These are phyloP conservation scores for Sporothrix pseudoabietina DNA, from an alignment of 2,329 filamentous ascomycete species.

Conservation along the genomic window DNA sequence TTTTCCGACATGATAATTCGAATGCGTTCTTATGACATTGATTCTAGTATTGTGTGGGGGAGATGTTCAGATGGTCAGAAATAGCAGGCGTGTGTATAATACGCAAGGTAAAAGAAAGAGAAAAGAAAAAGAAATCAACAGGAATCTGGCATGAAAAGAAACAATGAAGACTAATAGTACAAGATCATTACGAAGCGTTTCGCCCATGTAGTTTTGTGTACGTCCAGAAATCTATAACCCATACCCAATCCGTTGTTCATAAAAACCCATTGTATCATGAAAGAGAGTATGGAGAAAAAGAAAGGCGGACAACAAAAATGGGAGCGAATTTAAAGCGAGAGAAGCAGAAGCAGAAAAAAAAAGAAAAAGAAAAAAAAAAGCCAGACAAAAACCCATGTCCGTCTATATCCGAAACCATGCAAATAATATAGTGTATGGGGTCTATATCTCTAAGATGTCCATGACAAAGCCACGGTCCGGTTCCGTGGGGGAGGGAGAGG, in stretches of 20 bases:
- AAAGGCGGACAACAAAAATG: background rate
- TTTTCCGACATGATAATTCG: background rate
- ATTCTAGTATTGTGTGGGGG: background rate
- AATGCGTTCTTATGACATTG: background rate
- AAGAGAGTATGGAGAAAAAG: background rate
- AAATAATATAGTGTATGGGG: background rate
- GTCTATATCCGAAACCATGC: background rate
- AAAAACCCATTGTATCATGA: slow-evolving; percentile 7
- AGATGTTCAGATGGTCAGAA: slow-evolving; percentile 4
- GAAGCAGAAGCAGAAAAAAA: background rate
- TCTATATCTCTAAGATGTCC: slow-evolving; percentile 2
- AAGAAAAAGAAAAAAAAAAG: slow-evolving; percentile 3
- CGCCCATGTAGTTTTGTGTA: background rate
- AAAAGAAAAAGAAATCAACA: background rate
- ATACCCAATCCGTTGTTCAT: background rate
- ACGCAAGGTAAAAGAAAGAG: background rate
- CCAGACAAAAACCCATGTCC: background rate
- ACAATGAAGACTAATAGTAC: background rate
- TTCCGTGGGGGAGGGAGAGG: background rate
- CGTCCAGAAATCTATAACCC: background rate
- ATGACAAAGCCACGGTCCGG: background rate
- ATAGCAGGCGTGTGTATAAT: background rate
- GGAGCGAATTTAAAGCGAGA: background rate
- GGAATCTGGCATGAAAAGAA: background rate
- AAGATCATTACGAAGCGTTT: slow-evolving; percentile 7